These are phyloP conservation scores for Saccharomyces hybrid DNA, from an alignment of 1,139 yeast species.

Conservation along the genomic window DNA sequence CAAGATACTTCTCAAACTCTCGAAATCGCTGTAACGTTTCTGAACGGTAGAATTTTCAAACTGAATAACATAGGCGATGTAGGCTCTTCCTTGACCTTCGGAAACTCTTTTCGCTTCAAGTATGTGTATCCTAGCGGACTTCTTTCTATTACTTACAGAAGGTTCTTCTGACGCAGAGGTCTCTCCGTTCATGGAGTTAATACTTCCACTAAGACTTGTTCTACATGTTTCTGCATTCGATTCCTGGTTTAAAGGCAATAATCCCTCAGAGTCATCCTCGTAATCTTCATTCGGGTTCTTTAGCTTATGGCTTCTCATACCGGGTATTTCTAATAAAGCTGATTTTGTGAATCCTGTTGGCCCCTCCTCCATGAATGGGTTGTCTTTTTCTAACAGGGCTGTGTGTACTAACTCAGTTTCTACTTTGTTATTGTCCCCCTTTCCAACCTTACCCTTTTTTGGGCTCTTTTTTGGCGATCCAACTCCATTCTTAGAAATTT, in stretches of 20 bases:
- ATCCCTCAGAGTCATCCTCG: constrained; percentile 16
- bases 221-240: constrained; percentile 2
- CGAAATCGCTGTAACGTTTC: constrained; percentile 89
- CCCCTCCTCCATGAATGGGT: constrained; percentile 23
- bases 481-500: background rate
- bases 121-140: constrained; percentile 35
- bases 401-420: constrained; percentile 20
- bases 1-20: constrained; percentile 63
- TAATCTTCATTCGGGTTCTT: constrained; percentile 21
- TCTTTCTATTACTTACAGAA: background rate
- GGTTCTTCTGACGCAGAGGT: constrained; percentile 3
- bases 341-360: constrained; percentile 1
- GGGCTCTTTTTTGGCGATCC: background rate
- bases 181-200: constrained; percentile 5
- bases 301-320: constrained; percentile 7
- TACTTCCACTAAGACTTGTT: constrained; percentile 2
- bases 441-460: background rate
- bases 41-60: constrained; percentile 54
- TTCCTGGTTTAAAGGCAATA: constrained; percentile 9
- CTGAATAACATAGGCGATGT: constrained; percentile 73
- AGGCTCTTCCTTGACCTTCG: constrained; percentile 67
- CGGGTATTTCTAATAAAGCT: constrained; percentile 3
- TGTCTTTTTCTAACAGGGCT: constrained; percentile 25
- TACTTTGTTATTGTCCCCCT: background rate
- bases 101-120: constrained; percentile 72